phyloP scores from a whole-genome alignment of 306 rosid genomes.

The Arachis stenosperma region DNA sequence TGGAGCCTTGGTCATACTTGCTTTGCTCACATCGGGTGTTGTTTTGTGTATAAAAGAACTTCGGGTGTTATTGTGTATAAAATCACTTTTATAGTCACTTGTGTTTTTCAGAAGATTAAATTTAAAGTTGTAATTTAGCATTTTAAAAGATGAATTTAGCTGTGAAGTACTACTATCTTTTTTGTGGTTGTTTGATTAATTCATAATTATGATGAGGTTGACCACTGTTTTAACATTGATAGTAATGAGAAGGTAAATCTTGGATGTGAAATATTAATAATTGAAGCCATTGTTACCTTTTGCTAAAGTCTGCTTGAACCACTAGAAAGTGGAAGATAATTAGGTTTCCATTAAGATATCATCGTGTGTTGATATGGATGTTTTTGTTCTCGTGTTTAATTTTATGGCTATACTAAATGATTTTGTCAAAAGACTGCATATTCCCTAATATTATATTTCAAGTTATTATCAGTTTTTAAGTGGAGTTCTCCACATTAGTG shows the following conservation, averaged over 20 bases:
- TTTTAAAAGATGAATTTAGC: not conserved
- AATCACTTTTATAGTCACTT: conserved; percentile 44
- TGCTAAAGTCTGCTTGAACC: conserved; percentile 28
- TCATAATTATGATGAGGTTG: conserved; percentile 33
- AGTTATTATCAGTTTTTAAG: conserved; percentile 36
- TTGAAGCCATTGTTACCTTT: conserved; percentile 43
- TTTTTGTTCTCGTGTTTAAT: conserved; percentile 38
- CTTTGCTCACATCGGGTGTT: too few species aligned
- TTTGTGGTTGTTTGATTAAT: not conserved
- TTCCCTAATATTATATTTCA: conserved; percentile 36
- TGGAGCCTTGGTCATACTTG: too few species aligned
- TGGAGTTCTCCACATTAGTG: conserved; percentile 38
- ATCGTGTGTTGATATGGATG: conserved; percentile 43
- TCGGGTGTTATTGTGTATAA: conserved; percentile 56
- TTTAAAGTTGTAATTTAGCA: not conserved
- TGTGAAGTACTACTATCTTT: too few species aligned
- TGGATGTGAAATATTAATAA: conserved; percentile 31
- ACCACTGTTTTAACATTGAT: conserved; percentile 27
- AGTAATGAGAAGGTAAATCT: not conserved
- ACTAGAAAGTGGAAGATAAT: conserved; percentile 51
- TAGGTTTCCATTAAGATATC: conserved; percentile 40
- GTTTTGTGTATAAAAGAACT: not conserved
- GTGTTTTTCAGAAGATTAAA: conserved; percentile 24
- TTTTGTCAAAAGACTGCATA: conserved; percentile 30
- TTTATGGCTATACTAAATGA: conserved; percentile 17